Evolutionary conservation across 495 filamentous ascomycete genomes (phyloP), one percentile per base, ranked within the genome.

Genomic region (Arthonia radiata): DNA sequence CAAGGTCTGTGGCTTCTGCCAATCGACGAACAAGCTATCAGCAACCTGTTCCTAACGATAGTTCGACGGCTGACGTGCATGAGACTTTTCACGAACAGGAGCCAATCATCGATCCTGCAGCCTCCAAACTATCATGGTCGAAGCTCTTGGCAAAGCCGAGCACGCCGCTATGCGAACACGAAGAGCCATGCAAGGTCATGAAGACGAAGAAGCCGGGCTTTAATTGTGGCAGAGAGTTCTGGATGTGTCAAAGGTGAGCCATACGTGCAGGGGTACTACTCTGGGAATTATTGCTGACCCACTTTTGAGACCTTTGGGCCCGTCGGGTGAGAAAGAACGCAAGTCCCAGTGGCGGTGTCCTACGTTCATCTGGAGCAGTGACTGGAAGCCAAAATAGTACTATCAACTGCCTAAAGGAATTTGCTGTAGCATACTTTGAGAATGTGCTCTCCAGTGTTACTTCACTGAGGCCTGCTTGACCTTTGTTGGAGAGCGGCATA

Each of bases 341-440:
- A 71, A 71, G 1, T 79, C 77, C 0, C 54, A 81, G 37, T 92
- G 81, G 67, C 66, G 78, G 2, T 92, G 81, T 44, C 46, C 54
- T 1, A 90, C 79, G 0, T 92, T 91, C 38, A 80, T 90, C 29
- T 92, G 81, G 81, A 67, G 67, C 22, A 83, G 73, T 36, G 77
- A 86, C 38, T 83, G 78, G 77, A 69, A 62, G n/a, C n/a, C n/a
- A n/a, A n/a, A n/a, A n/a, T n/a, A n/a, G n/a, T n/a, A n/a, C n/a
- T n/a, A n/a, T n/a, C n/a, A n/a, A n/a, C n/a, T n/a, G n/a, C n/a
- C n/a, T n/a, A n/a, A n/a, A n/a, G n/a, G n/a, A n/a, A n/a, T n/a
- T n/a, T n/a, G n/a, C n/a, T n/a, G n/a, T n/a, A n/a, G n/a, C n/a
- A n/a, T n/a, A n/a, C n/a, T n/a, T n/a, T n/a, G n/a, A n/a, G n/a